These are phyloP conservation scores for Vaccinium myrtillus DNA, from an alignment of 148 eudicot species.

Conservation along the genomic window DNA sequence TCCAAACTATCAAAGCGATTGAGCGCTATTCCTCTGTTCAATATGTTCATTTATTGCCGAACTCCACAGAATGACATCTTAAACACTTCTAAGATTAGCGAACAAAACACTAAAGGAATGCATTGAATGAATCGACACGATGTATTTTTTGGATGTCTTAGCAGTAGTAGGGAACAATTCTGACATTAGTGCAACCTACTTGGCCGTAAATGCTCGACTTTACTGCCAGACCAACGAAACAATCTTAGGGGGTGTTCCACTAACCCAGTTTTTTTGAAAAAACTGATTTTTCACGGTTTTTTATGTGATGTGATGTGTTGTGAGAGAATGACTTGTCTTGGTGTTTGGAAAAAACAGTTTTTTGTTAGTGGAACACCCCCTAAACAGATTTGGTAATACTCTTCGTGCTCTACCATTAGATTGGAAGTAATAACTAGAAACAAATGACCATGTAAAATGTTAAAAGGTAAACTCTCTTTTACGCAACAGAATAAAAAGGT, in stretches of 20 bases:
- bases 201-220: not conserved
- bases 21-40: not conserved
- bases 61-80: not conserved
- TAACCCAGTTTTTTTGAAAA: too few species aligned
- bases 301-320: too few species aligned
- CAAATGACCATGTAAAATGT: not conserved
- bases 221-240: not conserved
- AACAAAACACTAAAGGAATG: too few species aligned
- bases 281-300: too few species aligned
- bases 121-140: not conserved
- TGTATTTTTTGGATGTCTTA: not conserved
- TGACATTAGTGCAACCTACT: not conserved
- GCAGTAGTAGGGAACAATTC: not conserved
- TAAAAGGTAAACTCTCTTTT: not conserved
- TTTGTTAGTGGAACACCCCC: too few species aligned
- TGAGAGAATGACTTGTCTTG: too few species aligned
- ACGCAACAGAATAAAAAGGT: too few species aligned
- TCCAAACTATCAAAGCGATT: not conserved
- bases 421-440: not conserved
- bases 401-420: not conserved
- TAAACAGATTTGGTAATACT: too few species aligned
- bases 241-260: too few species aligned
- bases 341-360: too few species aligned
- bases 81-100: not conserved
- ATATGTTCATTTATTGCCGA: not conserved